Base-by-base conservation (phyloP, 2,329 filamentous ascomycete genomes). In the Cyphellophora attinorum region DNA sequence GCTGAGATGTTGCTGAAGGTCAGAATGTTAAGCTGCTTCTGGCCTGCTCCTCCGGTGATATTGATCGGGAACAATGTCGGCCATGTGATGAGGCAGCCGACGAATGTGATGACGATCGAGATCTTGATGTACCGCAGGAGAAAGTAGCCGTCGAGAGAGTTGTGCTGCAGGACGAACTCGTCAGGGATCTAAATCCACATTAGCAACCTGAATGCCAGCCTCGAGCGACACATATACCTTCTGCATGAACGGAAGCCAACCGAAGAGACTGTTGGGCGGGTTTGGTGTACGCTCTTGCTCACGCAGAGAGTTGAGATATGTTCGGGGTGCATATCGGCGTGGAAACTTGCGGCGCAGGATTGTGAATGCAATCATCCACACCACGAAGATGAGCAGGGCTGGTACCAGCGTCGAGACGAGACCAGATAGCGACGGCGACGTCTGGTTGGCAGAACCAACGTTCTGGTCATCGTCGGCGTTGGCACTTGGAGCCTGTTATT, bases 21-120 rank as follows among this genome's bases (percentile, higher is more conserved):
- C 45, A 98, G 67, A 3, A 83, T 62, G 51, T 95, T 78, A 27
- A 98, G 71, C 59, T 94, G 72, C 8, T 49, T 38, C 33, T 74
- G 62, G 2, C 62, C 64, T 11, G 66, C 78, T 14, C 79, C 78
- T 17, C 89, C 91, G 1, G 86, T 95, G 19, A 76, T 77, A 57
- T 96, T 93, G 56, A 96, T 65, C 0, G 91, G 88, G 76, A 82
- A 85, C 14, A 96, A 66, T 25, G 95, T 68, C 0, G 91, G 89
- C 79, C 84, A 94, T 12, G 85, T 88, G 39, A 96, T 79, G 48
- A 72, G 65, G 51, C 79, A 84, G 38, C 91, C 91, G 6, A 89
- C 79, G 29, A 96, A 73, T 60, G 81, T 88, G 46, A 93, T 81
- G 40, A 81, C 70, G 35, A 80, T 74, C 17, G 80, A 65, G 35